These are phyloP conservation scores for Phytophthora pseudosyringae DNA, from an alignment of 352 stramenopile genomes.

Conservation along the genomic window DNA sequence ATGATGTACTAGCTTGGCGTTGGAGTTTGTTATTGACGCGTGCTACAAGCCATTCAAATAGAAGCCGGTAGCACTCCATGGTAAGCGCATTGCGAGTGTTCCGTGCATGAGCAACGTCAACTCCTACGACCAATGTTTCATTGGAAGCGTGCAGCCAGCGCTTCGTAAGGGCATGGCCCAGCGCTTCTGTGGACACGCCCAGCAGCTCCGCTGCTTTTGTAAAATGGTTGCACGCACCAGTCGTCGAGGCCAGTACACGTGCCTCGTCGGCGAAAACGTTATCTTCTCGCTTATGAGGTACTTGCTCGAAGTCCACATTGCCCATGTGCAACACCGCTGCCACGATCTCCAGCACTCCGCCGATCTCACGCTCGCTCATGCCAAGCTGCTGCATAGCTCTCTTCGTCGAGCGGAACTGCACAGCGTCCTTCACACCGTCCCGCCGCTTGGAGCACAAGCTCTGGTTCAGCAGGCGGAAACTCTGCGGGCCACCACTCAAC, in stretches of 20 bases:
- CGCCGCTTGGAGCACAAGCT: slow-evolving; percentile 70
- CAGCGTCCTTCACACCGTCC: slow-evolving; percentile 70
- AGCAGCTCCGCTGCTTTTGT: slow-evolving; percentile 61
- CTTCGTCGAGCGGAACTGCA: slow-evolving; percentile 66
- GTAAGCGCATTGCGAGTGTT: slow-evolving; percentile 90
- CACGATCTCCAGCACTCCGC: slow-evolving; percentile 76
- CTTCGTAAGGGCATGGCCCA: slow-evolving; percentile 71
- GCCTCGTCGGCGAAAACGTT: slow-evolving; percentile 41
- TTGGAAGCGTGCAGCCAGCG: slow-evolving; percentile 67
- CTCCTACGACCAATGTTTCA: slow-evolving; percentile 74
- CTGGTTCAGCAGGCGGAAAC: slow-evolving; percentile 76
- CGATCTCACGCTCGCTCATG: slow-evolving; percentile 62
- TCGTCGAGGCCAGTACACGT: slow-evolving; percentile 18
- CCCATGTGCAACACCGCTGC: slow-evolving; percentile 88
- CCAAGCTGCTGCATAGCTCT: slow-evolving; percentile 84
- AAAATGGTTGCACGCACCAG: slow-evolving; percentile 45
- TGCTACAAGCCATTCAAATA: slow-evolving; percentile 96
- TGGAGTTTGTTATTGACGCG: slow-evolving; percentile 91
- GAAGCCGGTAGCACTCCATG: slow-evolving; percentile 92
- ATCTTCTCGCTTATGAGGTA: slow-evolving; percentile 34
- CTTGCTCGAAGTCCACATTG: slow-evolving; percentile 78
- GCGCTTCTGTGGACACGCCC: slow-evolving; percentile 55
- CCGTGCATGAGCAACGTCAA: slow-evolving; percentile 68
- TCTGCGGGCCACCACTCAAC: slow-evolving; percentile 37
- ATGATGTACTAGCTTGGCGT: slow-evolving; percentile 15